phyloP scores from a whole-genome alignment of 1,139 yeast species.

The Saccharomyces hybrid region DNA sequence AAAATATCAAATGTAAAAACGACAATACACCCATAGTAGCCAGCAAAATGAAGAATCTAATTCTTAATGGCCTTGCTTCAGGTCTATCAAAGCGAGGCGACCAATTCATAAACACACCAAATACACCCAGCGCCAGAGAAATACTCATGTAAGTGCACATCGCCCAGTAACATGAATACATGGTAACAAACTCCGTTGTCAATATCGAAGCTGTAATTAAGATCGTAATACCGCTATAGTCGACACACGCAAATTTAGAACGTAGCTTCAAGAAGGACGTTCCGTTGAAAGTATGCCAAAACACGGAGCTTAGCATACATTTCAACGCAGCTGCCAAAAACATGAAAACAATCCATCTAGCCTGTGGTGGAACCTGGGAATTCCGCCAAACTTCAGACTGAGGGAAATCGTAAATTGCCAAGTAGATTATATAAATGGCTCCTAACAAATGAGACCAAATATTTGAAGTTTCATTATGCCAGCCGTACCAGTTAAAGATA shows the following conservation, averaged over 20 bases:
- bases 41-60: conserved; percentile 73
- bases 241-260: conserved; percentile 81
- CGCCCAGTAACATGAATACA: conserved; percentile 38
- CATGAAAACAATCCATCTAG: conserved; percentile 47
- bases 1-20: conserved; percentile 47
- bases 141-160: conserved; percentile 45
- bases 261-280: conserved; percentile 60
- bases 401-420: conserved; percentile 60
- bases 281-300: conserved; percentile 90
- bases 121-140: conserved; percentile 58
- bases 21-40: conserved; percentile 71
- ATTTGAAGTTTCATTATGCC: conserved; percentile 88
- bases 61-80: conserved; percentile 71
- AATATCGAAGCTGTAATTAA: conserved; percentile 86
- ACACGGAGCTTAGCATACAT: conserved; percentile 68
- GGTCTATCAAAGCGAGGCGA: conserved; percentile 83
- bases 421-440: conserved; percentile 46
- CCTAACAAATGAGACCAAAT: conserved; percentile 91
- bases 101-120: conserved; percentile 83
- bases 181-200: conserved; percentile 74
- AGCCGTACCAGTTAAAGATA: conserved; percentile 31
- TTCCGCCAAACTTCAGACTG: conserved; percentile 36
- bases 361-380: conserved; percentile 31
- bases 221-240: conserved; percentile 89
- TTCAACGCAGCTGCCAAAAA: conserved; percentile 68